Evolutionary conservation across 345 rosid species (phyloP), one percentile per base, ranked within the genome.

Genomic region (Nasturtium officinale): DNA sequence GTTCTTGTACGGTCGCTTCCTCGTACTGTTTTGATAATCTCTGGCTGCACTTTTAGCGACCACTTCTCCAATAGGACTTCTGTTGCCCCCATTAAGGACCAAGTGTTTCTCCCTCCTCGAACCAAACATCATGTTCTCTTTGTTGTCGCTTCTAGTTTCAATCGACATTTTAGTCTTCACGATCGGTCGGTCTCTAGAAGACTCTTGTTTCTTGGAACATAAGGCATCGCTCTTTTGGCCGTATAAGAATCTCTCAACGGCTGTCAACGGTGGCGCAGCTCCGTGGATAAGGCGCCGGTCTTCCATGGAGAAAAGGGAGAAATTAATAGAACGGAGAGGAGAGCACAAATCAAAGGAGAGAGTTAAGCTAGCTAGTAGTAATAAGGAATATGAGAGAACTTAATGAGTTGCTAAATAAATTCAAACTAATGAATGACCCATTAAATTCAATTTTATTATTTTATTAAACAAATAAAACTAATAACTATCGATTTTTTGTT

Each of bases 161-260:
- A 47, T 63, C 16, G 54, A 33, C 12, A 13, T 21, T 55, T 47
- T 77, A 18, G 61, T 48, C 62, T 67, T 72, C 40, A 52, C 50
- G 65, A 67, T 65, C 37, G 67, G n/a, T 38, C 12, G 65, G 45
- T 77, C 68, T 65, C 48, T 59, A 29, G 63, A 53, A 48, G 42
- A 55, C 11, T 73, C 60, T 74, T 76, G 82, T 25, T 78, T 75
- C 65, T 68, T 52, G 29, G 80, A 11, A 16, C 18, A 40, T 30
- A 77, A 23, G 78, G 21, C 25, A 65, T 77, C 73, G 4, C 7
- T 65, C 51, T 74, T 82, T 72, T 85, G 82, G 26, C 92, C 84
- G 80, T 82, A 81, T 58, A 91, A 69, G 72, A 91, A 94, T 75
- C 91, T 86, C 18, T 91, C 97, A 15, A 85, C 84, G 61, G 98